Evolutionary conservation across 2,329 filamentous ascomycete species (phyloP).

Genomic region (Aspergillus tamarii): DNA sequence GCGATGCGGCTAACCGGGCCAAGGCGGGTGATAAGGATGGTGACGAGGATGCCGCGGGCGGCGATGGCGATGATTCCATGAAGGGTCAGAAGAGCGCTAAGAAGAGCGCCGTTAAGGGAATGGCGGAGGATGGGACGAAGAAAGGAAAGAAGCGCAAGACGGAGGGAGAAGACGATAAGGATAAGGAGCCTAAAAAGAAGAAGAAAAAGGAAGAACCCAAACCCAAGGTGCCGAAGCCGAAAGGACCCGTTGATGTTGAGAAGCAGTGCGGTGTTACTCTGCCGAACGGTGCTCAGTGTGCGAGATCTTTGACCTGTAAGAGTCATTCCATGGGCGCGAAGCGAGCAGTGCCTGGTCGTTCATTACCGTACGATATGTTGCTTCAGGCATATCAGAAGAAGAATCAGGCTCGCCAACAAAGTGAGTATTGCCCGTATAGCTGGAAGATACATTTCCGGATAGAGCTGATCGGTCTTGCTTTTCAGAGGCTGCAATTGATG

Average conservation of each 20-base stretch:
- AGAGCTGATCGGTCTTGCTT: constrained; percentile 1
- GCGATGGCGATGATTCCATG: constrained; percentile 50
- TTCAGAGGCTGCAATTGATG: constrained; percentile 87
- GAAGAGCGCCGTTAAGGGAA: constrained; percentile 57
- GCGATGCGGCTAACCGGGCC: constrained; percentile 69
- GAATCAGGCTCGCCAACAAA: constrained; percentile 97
- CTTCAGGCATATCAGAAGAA: constrained; percentile 91
- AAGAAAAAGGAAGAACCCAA: constrained; percentile 96
- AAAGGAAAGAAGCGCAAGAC: constrained; percentile 80
- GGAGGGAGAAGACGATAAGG: constrained; percentile 67
- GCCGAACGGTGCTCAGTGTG: constrained; percentile 83
- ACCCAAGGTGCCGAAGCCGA: constrained; percentile 79
- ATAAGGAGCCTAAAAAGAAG: constrained; percentile 83
- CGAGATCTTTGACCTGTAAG: constrained; percentile 88
- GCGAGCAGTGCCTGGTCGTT: constrained; percentile 81
- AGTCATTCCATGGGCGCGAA: constrained; percentile 95
- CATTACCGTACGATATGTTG: constrained; percentile 89
- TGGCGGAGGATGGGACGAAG: constrained; percentile 59
- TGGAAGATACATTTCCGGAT: constrained; percentile 2
- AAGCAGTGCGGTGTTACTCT: constrained; percentile 88
- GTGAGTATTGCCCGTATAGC: constrained; percentile 56
- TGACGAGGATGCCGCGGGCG: constrained; percentile 35
- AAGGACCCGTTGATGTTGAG: constrained; percentile 92
- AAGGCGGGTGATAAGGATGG: constrained; percentile 52
- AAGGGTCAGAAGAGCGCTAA: constrained; percentile 66